A percentile compares a stretch with the other conserved stretches of the same genome.
phyloP scores from a whole-genome alignment of 1,284 basidiomycete genomes.

The Lignosus rhinocerotis region DNA sequence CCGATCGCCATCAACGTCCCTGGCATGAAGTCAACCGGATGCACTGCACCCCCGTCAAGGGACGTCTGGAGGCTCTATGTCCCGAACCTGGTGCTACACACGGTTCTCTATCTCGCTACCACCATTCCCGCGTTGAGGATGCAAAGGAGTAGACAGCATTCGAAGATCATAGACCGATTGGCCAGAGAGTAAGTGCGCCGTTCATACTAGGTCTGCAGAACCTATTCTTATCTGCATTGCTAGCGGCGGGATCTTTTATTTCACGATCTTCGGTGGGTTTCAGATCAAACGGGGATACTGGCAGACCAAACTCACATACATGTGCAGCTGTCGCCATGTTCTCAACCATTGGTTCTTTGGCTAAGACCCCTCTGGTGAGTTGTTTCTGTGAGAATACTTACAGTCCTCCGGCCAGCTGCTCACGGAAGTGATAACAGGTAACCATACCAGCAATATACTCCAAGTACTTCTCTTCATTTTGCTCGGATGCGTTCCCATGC shows the following conservation, averaged over 20 bases:
- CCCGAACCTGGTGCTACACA: slow-evolving; percentile 26
- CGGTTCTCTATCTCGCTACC: slow-evolving; percentile 27
- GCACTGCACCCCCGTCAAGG: slow-evolving; percentile 21
- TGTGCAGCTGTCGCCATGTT: slow-evolving; percentile 19
- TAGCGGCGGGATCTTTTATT: slow-evolving; percentile 27
- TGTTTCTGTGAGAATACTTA: neutral
- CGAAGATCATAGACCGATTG: slow-evolving; percentile 23
- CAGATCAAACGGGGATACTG: neutral
- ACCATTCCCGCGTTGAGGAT: slow-evolving; percentile 21
- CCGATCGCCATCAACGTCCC: slow-evolving; percentile 9
- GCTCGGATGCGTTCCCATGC: neutral
- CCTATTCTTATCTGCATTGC: no score
- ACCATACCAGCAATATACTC: slow-evolving; percentile 28
- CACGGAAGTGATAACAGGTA: slow-evolving; percentile 11
- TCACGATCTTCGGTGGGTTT: slow-evolving; percentile 25
- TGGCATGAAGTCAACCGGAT: slow-evolving; percentile 17
- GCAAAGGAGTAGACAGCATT: slow-evolving; percentile 15
- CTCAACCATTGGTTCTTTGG: slow-evolving; percentile 19
- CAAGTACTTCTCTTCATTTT: slow-evolving; percentile 14
- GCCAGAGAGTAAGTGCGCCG: slow-evolving; percentile 27
- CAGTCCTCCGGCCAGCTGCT: neutral
- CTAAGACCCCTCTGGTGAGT: slow-evolving; percentile 17
- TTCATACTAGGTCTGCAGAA: neutral
- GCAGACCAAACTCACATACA: neutral
- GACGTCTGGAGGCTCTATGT: slow-evolving; percentile 27